These are phyloP conservation scores for Elsinoe fawcettii DNA, from an alignment of 2,329 filamentous ascomycete species.

Conservation along the genomic window DNA sequence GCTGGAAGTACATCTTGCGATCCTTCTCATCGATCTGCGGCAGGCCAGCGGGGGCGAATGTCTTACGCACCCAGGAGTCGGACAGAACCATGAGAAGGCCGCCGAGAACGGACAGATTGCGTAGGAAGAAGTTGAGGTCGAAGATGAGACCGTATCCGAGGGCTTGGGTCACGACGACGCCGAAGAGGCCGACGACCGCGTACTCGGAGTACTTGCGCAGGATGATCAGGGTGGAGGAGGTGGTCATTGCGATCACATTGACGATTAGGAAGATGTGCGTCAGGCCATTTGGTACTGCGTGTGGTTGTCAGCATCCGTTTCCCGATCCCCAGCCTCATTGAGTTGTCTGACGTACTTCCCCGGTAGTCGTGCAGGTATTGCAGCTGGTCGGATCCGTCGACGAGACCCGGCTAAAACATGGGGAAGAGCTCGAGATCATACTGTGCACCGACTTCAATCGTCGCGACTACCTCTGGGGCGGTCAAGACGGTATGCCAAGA, in stretches of 20 bases:
- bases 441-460: no score
- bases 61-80: constrained; percentile 96
- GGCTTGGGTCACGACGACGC: constrained; percentile 84
- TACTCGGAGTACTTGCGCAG: constrained; percentile 86
- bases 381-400: no score
- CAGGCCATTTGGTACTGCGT: constrained; percentile 71
- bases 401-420: no score
- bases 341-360: no score
- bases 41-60: constrained; percentile 88
- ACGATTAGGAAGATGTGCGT: constrained; percentile 87
- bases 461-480: no score
- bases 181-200: constrained; percentile 82
- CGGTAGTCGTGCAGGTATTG: no score
- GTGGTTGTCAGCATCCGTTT: not conserved
- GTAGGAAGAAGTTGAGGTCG: constrained; percentile 99
- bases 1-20: constrained; percentile 99
- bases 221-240: constrained; percentile 80
- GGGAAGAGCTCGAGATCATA: no score
- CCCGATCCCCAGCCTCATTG: constrained; percentile 28
- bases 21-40: constrained; percentile 97
- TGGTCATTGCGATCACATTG: constrained; percentile 83
- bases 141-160: constrained; percentile 97
- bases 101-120: constrained; percentile 94
- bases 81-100: constrained; percentile 96
- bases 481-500: no score